These are phyloP conservation scores for Cladosporium sphaerospermum DNA, from an alignment of 2,329 filamentous ascomycete species.

Conservation along the genomic window DNA sequence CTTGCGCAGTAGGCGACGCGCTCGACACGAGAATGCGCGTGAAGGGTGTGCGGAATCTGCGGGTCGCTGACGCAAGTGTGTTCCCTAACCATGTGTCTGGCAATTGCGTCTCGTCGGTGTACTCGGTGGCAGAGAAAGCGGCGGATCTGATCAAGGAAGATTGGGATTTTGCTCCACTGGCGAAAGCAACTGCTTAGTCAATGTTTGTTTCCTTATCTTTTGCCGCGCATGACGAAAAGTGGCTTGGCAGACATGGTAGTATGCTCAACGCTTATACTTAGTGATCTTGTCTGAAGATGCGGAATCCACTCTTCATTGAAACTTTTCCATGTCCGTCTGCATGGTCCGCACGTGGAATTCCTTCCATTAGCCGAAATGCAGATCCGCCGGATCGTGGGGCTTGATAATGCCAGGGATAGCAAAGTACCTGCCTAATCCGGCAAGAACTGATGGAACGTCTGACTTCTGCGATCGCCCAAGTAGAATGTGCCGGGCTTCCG, in stretches of 20 bases:
- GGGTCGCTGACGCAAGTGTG: slow-evolving; percentile 57
- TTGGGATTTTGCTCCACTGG: slow-evolving; percentile 12
- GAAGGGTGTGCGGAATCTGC: slow-evolving; percentile 47
- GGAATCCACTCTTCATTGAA: too few relatives aligned
- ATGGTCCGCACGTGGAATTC: too few relatives aligned
- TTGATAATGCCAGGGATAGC: not conserved
- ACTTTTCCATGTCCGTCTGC: too few relatives aligned
- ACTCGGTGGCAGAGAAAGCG: slow-evolving; percentile 57
- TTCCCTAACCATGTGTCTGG: slow-evolving; percentile 53
- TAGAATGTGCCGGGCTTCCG: too few relatives aligned
- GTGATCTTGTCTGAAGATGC: not conserved
- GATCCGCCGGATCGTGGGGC: too few relatives aligned
- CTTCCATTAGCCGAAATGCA: too few relatives aligned
- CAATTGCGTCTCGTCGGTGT: slow-evolving; percentile 47
- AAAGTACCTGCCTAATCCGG: not conserved
- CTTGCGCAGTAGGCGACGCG: slow-evolving; percentile 40
- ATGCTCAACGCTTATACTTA: not conserved
- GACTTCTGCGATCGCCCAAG: not conserved
- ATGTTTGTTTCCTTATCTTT: too few relatives aligned
- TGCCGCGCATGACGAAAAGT: too few relatives aligned
- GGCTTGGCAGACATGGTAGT: not conserved
- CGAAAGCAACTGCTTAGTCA: not conserved
- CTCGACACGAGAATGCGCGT: slow-evolving; percentile 54
- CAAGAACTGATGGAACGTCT: not conserved
- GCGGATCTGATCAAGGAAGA: slow-evolving; percentile 48